Percentiles rank a stretch among this genome's conserved stretches.
phyloP scores from a whole-genome alignment of 1,284 basidiomycete species.

The Chondrostereum purpureum region DNA sequence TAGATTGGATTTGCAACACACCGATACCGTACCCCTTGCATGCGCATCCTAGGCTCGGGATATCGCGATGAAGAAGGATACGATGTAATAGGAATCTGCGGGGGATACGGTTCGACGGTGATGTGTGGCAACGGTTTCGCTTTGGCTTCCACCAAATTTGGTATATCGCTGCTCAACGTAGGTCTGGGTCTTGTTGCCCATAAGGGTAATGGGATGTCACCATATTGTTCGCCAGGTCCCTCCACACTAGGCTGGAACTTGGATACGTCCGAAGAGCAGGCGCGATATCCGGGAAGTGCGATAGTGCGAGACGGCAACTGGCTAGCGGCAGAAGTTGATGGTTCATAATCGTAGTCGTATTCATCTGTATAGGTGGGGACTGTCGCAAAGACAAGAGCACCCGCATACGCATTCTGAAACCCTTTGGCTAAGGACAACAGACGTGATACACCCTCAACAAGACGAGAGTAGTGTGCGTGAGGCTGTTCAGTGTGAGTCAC shows the following conservation, averaged over 20 bases:
- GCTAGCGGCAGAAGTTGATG: conserved; percentile 14
- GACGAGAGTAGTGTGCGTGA: conserved; percentile 3
- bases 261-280: conserved; percentile 27
- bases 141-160: conserved; percentile 18
- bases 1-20: conserved; percentile 54
- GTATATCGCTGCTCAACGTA: conserved; percentile 20
- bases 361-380: conserved; percentile 1
- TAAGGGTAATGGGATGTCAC: conserved; percentile 19
- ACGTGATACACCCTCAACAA: conserved; percentile 1
- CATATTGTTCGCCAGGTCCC: conserved; percentile 21
- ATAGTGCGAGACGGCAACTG: conserved; percentile 15
- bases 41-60: conserved; percentile 19
- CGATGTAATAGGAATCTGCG: neutral
- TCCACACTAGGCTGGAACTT: conserved; percentile 1
- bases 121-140: conserved; percentile 2
- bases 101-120: neutral
- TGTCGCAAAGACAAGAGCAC: conserved; percentile 40
- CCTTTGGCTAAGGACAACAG: conserved; percentile 33
- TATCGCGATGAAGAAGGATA: neutral
- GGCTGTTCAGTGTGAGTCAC: too few relatives aligned
- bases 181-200: conserved; percentile 27
- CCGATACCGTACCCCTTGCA: conserved; percentile 31
- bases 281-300: conserved; percentile 42
- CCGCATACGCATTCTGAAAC: conserved; percentile 52
- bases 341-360: conserved; percentile 1